Percentiles rank a stretch among this genome's conserved stretches.
Conservation (phyloP, 495 filamentous ascomycete genomes). For the Lophiotrema nucula region DNA sequence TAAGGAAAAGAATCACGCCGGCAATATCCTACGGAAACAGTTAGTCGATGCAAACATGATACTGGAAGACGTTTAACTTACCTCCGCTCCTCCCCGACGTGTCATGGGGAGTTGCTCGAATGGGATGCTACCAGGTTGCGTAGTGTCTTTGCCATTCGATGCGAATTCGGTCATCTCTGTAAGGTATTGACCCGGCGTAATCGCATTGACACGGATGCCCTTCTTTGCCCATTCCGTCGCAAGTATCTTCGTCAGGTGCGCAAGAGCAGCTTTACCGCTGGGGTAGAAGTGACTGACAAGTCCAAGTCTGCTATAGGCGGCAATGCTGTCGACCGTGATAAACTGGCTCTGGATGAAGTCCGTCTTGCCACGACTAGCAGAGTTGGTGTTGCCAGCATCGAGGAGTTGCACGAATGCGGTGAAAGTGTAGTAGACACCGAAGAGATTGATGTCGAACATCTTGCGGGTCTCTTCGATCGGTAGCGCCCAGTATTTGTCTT, state of each 20-base stretch:
- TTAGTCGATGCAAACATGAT: background rate
- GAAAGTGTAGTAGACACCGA: background rate
- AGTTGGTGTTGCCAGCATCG: background rate
- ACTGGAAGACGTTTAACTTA: background rate
- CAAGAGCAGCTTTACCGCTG: constrained; percentile 73
- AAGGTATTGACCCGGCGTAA: constrained; percentile 64
- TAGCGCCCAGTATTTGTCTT: background rate
- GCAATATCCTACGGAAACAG: constrained; percentile 36
- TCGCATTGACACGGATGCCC: constrained; percentile 75
- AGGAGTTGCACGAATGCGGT: background rate
- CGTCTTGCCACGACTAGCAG: background rate
- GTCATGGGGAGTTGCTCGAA: background rate
- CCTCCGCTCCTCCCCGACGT: background rate
- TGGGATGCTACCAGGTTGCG: background rate
- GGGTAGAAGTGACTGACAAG: constrained; percentile 52
- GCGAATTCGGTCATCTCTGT: constrained; percentile 2
- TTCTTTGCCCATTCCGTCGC: constrained; percentile 74
- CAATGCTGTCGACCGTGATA: background rate
- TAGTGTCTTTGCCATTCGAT: background rate
- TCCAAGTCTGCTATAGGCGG: background rate
- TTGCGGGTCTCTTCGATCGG: constrained; percentile 53
- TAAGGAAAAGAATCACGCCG: constrained; percentile 40
- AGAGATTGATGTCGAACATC: constrained; percentile 39
- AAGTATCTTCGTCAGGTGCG: constrained; percentile 72
- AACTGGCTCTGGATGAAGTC: constrained; percentile 9